A percentile compares a stretch with the other conserved stretches of the same genome.
Conservation (phyloP, 345 rosid genomes). For the Salix viminalis region DNA sequence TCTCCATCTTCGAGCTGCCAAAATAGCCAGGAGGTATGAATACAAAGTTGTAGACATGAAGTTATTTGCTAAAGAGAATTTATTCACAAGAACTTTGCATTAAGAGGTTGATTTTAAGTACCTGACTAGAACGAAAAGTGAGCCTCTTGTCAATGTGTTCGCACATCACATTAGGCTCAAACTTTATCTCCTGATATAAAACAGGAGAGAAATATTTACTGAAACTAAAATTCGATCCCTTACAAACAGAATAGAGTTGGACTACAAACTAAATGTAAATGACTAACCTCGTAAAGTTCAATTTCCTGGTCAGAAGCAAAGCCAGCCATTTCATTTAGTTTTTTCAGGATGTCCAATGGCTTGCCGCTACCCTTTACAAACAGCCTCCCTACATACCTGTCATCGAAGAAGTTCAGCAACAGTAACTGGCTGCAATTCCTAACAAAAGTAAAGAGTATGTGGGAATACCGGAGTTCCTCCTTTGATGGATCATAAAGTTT, state of each 20-base stretch:
- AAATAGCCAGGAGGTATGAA: neutral
- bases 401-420: slow-evolving; percentile 12
- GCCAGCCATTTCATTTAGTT: slow-evolving; percentile 84
- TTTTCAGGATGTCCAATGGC: slow-evolving; percentile 68
- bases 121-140: slow-evolving; percentile 73
- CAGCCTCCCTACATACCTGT: slow-evolving; percentile 82
- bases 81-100: neutral
- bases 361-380: slow-evolving; percentile 71
- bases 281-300: slow-evolving; percentile 78
- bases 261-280: neutral
- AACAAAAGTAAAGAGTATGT: neutral
- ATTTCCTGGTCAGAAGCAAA: slow-evolving; percentile 80
- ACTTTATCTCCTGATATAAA: slow-evolving; percentile 81
- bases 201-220: neutral
- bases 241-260: neutral
- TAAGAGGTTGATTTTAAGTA: slow-evolving; percentile 16
- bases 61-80: neutral
- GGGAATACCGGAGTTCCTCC: slow-evolving; percentile 63
- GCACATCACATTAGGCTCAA: slow-evolving; percentile 89
- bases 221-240: neutral
- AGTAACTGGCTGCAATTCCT: neutral
- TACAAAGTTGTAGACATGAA: neutral
- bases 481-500: slow-evolving; percentile 88
- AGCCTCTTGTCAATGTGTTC: slow-evolving; percentile 72
- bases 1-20: slow-evolving; percentile 95